These are phyloP conservation scores for Cladosporium sp. DNA, from an alignment of 2,329 filamentous ascomycete genomes.

Conservation along the genomic window DNA sequence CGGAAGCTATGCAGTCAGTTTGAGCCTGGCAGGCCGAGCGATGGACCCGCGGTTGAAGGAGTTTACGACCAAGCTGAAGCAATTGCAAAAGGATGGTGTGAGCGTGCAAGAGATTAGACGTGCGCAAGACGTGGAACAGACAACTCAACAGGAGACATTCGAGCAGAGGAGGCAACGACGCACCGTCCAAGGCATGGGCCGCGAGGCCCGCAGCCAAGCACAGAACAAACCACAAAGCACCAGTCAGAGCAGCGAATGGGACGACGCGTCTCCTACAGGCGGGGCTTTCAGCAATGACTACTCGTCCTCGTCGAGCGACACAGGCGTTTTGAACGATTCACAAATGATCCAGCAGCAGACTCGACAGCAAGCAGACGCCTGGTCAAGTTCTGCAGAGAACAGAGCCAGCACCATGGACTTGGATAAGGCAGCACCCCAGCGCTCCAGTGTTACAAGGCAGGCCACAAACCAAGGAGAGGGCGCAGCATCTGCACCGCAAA, in stretches of 20 bases:
- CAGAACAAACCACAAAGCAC: slow-evolving; percentile 5
- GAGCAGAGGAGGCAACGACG: slow-evolving; percentile 29
- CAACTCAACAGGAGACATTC: slow-evolving; percentile 23
- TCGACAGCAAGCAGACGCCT: slow-evolving; percentile 12
- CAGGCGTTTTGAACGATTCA: slow-evolving; percentile 29
- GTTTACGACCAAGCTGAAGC: slow-evolving; percentile 35
- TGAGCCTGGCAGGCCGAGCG: slow-evolving; percentile 32
- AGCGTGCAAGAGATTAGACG: slow-evolving; percentile 8
- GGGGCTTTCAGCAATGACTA: slow-evolving; percentile 31
- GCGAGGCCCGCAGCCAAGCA: slow-evolving; percentile 2
- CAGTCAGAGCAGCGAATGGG: slow-evolving; percentile 17
- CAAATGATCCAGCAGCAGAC: slow-evolving; percentile 22
- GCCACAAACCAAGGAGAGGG: slow-evolving; percentile 5
- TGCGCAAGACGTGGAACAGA: slow-evolving; percentile 17
- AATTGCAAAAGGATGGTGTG: slow-evolving; percentile 24
- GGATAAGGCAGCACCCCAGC: slow-evolving; percentile 5
- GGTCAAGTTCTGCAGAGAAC: not conserved
- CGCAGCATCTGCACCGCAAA: not conserved
- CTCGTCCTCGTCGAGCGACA: slow-evolving; percentile 19
- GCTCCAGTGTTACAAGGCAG: not conserved
- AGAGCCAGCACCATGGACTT: not conserved
- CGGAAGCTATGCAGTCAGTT: slow-evolving; percentile 29
- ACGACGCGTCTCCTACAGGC: slow-evolving; percentile 40
- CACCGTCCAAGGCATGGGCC: slow-evolving; percentile 17
- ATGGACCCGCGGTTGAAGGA: slow-evolving; percentile 39